A percentile compares a stretch with the other conserved stretches of the same genome.
phyloP scores from a whole-genome alignment of 345 rosid species.

The Eucalyptus globulus region DNA sequence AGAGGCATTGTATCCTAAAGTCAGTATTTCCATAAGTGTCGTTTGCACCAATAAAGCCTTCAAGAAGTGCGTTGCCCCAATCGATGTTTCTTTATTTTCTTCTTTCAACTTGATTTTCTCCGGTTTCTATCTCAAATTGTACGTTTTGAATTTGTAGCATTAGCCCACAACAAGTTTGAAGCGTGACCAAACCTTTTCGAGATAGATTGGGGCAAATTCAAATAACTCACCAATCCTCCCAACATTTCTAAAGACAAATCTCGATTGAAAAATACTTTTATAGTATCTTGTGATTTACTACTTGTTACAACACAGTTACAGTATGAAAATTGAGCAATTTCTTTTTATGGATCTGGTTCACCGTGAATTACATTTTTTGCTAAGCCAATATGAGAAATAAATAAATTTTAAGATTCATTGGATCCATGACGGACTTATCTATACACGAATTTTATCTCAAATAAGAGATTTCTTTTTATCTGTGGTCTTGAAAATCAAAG shows the following conservation, averaged over 20 bases:
- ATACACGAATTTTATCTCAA: neutral
- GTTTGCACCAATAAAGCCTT: neutral
- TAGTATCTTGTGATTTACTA: neutral
- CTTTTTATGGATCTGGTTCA: neutral
- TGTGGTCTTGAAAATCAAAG: neutral
- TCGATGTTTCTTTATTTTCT: neutral
- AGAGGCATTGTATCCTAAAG: neutral
- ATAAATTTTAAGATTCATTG: neutral
- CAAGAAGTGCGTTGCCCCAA: neutral
- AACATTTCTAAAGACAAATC: neutral
- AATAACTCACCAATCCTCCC: neutral
- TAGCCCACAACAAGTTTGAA: neutral
- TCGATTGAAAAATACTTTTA: neutral
- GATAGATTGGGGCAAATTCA: neutral
- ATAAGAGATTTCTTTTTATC: no score
- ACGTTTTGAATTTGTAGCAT: neutral
- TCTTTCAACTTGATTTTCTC: neutral
- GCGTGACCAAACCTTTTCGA: neutral
- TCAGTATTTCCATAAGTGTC: neutral
- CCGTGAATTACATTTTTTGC: neutral
- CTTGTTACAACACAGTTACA: neutral
- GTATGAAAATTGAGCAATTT: neutral
- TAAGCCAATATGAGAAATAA: neutral
- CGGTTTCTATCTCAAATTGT: neutral
- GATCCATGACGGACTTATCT: neutral